phyloP scores from a whole-genome alignment of 2,329 filamentous ascomycete genomes.

The Didymella pomorum region DNA sequence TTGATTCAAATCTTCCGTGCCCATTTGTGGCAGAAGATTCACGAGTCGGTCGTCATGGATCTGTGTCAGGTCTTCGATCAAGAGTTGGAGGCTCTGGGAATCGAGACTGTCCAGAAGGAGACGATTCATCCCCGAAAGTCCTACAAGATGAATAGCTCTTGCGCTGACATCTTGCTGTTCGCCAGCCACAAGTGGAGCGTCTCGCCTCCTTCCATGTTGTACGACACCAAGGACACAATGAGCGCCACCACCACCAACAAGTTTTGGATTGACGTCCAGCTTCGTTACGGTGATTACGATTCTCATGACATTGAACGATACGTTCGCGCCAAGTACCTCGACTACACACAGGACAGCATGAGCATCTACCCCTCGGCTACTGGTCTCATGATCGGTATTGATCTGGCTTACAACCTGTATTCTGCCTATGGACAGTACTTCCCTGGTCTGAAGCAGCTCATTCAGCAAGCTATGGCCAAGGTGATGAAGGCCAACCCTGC shows the following conservation, averaged over 20 bases:
- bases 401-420: constrained; percentile 97
- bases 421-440: constrained; percentile 99
- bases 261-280: constrained; percentile 97
- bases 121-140: constrained; percentile 99
- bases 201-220: constrained; percentile 88
- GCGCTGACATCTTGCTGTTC: constrained; percentile 95
- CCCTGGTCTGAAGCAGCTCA: constrained; percentile 91
- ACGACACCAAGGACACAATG: constrained; percentile 95
- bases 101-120: constrained; percentile 98
- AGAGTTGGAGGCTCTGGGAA: constrained; percentile 91
- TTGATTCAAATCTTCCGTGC: constrained; percentile 99
- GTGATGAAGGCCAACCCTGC: constrained; percentile 99
- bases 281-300: constrained; percentile 97
- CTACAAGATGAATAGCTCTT: constrained; percentile 99
- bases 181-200: constrained; percentile 99
- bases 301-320: constrained; percentile 99
- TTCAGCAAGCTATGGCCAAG: constrained; percentile 99
- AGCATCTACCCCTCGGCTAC: constrained; percentile 98
- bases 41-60: constrained; percentile 99
- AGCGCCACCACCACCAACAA: constrained; percentile 96
- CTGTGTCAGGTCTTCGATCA: constrained; percentile 98
- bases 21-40: constrained; percentile 99
- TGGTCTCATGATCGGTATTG: constrained; percentile 96
- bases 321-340: constrained; percentile 95
- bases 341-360: constrained; percentile 98